Base-by-base conservation (phyloP, 139 green algal species). In the Mesotaenium endlicherianum region DNA sequence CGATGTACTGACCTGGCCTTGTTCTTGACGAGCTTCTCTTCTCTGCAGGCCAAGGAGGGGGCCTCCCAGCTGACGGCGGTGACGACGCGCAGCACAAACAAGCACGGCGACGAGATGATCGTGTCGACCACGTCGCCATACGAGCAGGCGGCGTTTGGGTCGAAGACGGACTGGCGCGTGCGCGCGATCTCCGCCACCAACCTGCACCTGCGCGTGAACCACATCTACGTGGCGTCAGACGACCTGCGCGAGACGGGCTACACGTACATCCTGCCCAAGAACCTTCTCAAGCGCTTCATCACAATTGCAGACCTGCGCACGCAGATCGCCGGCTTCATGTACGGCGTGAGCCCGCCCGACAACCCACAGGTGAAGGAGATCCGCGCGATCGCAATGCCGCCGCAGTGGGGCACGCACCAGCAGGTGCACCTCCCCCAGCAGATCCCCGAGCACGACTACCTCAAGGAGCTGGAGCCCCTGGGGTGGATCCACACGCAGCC, bases 241-340 rank as follows among this genome's bases (percentile, higher is more conserved):
- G 96, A 99, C 90, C 94, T 98, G 57, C 75, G 40, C 30, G 81
- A 87, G 59, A 93, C 72, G 0, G 95, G 96, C 45, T 98, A 95
- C 93, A 99, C 96, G 2, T 99, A 98, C 82, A 94, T 99, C 57
- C 89, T 99, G 92, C 96, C 96, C 69, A 99, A 99, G 92, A 99
- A 99, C 90, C 77, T 99, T 67, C 93, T 99, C 40, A 97, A 98
- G 90, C 97, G 97, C 91, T 99, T 99, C 92, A 97, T 99, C 86
- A 97, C 92, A 89, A 94, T 98, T 58, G 94, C 96, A 1, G 96
- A 99, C 91, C 91, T 99, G 70, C 92, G 96, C 69, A 99, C 96
- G 20, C 96, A 99, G 90, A 88, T 95, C 47, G 86, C 84, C 0
- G 89, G 84, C 4, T 96, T 93, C 89, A 88, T 99, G 88, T 99